Conservation (phyloP, 768 basidiomycete genomes). For the Tylopilus vinaceipallidus region DNA sequence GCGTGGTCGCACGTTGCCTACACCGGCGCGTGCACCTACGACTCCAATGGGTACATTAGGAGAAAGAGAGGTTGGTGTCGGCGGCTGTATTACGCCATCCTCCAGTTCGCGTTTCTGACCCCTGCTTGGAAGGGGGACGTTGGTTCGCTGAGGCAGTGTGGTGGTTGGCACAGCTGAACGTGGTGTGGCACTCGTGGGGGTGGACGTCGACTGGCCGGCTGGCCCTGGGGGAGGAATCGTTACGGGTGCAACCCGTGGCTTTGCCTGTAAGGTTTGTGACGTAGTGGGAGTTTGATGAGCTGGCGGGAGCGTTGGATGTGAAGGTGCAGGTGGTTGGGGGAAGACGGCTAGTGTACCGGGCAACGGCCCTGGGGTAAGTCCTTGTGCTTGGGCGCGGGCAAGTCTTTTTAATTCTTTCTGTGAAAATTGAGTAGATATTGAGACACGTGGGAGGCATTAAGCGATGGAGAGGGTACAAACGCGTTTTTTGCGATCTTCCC, state of each 20-base stretch:
- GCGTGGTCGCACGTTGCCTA: slow-evolving; percentile 55
- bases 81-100: slow-evolving; percentile 19
- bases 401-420: slow-evolving; percentile 75
- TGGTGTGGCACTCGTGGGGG: slow-evolving; percentile 33
- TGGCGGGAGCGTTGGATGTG: slow-evolving; percentile 21
- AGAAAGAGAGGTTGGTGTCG: slow-evolving; percentile 22
- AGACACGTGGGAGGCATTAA: slow-evolving; percentile 13
- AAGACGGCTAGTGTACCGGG: slow-evolving; percentile 22
- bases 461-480: slow-evolving; percentile 41
- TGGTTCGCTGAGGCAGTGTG: slow-evolving; percentile 26
- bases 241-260: slow-evolving; percentile 32
- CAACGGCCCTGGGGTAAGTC: slow-evolving; percentile 19
- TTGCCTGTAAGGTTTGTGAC: slow-evolving; percentile 16
- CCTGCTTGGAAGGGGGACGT: slow-evolving; percentile 16
- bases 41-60: slow-evolving; percentile 30
- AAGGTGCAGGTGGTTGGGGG: slow-evolving; percentile 35
- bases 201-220: slow-evolving; percentile 28
- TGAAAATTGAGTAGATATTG: slow-evolving; percentile 3
- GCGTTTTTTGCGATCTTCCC: slow-evolving; percentile 76
- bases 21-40: slow-evolving; percentile 57
- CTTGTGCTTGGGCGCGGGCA: slow-evolving; percentile 51
- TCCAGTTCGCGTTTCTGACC: slow-evolving; percentile 36
- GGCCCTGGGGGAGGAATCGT: slow-evolving; percentile 31
- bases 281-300: slow-evolving; percentile 24
- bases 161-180: slow-evolving; percentile 27